Percentiles rank a stretch among this genome's conserved stretches.
Evolutionary conservation across 2,329 filamentous ascomycete species (phyloP).

Genomic region (Aspergillus sp.): DNA sequence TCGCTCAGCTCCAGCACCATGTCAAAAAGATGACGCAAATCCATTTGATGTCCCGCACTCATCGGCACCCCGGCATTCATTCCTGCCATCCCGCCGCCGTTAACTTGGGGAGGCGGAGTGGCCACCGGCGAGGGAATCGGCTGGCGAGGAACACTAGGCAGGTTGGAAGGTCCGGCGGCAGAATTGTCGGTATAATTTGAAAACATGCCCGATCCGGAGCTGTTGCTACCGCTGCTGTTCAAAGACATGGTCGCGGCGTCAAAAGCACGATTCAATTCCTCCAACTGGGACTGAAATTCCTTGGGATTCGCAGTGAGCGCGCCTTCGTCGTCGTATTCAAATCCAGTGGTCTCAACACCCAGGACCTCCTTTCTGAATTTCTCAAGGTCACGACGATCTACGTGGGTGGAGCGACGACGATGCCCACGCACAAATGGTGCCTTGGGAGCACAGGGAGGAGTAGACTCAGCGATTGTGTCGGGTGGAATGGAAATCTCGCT

Average conservation of each 20-base stretch:
- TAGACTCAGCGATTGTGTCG: constrained; percentile 34
- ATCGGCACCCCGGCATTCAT: constrained; percentile 42
- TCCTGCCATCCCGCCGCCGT: constrained; percentile 38
- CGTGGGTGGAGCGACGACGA: constrained; percentile 44
- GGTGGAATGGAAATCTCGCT: constrained; percentile 14
- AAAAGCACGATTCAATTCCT: constrained; percentile 38
- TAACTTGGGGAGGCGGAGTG: constrained; percentile 32
- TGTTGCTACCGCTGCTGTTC: constrained; percentile 32
- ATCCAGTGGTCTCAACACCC: constrained; percentile 30
- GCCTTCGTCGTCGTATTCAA: constrained; percentile 32
- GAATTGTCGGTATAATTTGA: constrained; percentile 34
- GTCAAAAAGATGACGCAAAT: constrained; percentile 51
- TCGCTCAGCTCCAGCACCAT: constrained; percentile 52
- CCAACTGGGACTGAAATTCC: constrained; percentile 30
- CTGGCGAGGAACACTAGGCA: constrained; percentile 35
- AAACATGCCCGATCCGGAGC: constrained; percentile 30
- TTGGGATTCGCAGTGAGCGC: constrained; percentile 22
- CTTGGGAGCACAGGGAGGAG: constrained; percentile 31
- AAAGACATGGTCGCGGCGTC: constrained; percentile 35
- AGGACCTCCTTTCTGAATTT: constrained; percentile 39
- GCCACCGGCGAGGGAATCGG: constrained; percentile 34
- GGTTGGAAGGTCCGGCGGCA: constrained; percentile 28
- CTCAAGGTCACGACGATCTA: constrained; percentile 39
- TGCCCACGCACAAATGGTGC: constrained; percentile 38
- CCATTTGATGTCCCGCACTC: constrained; percentile 53